Evolutionary conservation across 2,329 filamentous ascomycete species (phyloP).

Genomic region (Clarireedia homoeocarpa): DNA sequence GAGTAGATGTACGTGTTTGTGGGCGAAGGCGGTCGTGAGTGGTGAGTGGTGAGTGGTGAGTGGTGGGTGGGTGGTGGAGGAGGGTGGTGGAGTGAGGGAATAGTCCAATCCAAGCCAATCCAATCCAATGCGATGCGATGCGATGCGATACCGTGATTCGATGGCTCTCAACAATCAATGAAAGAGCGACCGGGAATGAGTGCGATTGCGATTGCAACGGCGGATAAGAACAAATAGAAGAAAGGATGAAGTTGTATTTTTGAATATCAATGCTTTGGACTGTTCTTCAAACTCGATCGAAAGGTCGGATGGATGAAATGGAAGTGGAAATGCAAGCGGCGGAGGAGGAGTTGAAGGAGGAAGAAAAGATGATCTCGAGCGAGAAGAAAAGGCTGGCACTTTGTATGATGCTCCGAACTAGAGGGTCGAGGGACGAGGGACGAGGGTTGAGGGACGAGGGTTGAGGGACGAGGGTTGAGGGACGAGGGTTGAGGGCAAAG

Average conservation of each 20-base stretch:
- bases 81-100: background rate
- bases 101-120: constrained; percentile 2
- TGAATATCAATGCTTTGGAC: no score
- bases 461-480: background rate
- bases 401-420: background rate
- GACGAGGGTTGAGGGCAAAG: no score
- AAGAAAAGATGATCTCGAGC: background rate
- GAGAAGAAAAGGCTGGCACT: background rate
- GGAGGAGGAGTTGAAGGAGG: background rate
- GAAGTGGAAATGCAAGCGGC: background rate
- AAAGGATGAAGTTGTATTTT: background rate
- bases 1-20: background rate
- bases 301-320: background rate
- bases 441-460: no score
- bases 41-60: no score
- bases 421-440: background rate
- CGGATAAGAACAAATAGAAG: background rate
- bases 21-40: no score
- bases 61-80: background rate
- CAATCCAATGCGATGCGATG: background rate
- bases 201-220: background rate
- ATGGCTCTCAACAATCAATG: background rate
- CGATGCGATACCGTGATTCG: background rate
- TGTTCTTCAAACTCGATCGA: no score
- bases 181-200: background rate